Evolutionary conservation across 1,139 yeast genomes (phyloP).

Genomic region (Blastobotrys ciferrii): DNA sequence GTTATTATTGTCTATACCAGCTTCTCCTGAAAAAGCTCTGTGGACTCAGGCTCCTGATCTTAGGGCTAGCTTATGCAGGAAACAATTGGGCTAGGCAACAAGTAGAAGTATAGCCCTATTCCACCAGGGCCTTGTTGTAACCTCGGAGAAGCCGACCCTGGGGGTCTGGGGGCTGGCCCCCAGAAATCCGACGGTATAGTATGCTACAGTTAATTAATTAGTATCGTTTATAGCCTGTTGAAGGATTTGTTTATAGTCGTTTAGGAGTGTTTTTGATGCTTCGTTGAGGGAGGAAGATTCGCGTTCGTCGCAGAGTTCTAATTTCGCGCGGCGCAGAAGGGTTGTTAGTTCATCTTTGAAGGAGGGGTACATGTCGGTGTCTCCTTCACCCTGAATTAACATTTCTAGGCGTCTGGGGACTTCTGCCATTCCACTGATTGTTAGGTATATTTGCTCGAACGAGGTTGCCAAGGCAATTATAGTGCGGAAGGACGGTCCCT

Average conservation of each 20-base stretch:
- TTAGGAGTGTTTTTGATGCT: not conserved
- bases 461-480: conserved; percentile 69
- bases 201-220: too few relatives aligned
- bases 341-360: conserved; percentile 45
- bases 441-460: conserved; percentile 10
- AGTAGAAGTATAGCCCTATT: too few relatives aligned
- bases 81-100: too few relatives aligned
- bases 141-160: too few relatives aligned
- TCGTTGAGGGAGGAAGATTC: not conserved
- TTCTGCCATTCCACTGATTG: not conserved
- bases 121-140: too few relatives aligned
- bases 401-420: conserved; percentile 40
- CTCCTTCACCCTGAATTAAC: conserved; percentile 51
- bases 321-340: conserved; percentile 23
- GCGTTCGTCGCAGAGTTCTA: conserved; percentile 3
- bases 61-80: too few relatives aligned
- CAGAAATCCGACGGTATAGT: not conserved
- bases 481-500: conserved; percentile 65
- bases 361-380: conserved; percentile 53
- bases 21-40: too few relatives aligned
- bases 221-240: not conserved
- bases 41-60: too few relatives aligned
- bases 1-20: too few relatives aligned
- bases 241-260: conserved; percentile 1
- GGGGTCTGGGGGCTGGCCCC: too few relatives aligned